Percentiles rank a stretch among this genome's conserved stretches.
phyloP scores from a whole-genome alignment of 2,329 filamentous ascomycete species.

The Scopulariopsis brevicaulis region DNA sequence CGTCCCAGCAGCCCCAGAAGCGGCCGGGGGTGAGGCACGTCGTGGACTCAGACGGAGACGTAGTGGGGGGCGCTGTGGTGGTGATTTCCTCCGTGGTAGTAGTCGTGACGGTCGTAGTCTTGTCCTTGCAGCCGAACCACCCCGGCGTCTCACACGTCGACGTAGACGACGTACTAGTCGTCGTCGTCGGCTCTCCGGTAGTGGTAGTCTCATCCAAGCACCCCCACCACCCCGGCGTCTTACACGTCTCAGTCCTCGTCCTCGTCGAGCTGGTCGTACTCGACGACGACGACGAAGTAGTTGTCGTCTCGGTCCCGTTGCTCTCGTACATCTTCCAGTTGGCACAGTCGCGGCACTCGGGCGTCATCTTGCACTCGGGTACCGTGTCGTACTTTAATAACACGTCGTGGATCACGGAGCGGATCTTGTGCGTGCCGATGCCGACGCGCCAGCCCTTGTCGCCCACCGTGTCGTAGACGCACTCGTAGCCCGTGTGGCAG shows the following conservation, averaged over 20 bases:
- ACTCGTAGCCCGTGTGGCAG: conserved; percentile 85
- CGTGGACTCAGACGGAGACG: conserved; percentile 16
- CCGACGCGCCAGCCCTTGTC: conserved; percentile 90
- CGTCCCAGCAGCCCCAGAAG: conserved; percentile 36
- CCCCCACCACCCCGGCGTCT: conserved; percentile 90
- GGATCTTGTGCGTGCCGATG: conserved; percentile 84
- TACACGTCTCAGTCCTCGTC: conserved; percentile 72
- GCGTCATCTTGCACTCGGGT: conserved; percentile 63
- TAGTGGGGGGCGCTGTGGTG: conserved; percentile 13
- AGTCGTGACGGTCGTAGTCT: conserved; percentile 22
- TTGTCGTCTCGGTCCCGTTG: conserved; percentile 71
- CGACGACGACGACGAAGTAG: conserved; percentile 43
- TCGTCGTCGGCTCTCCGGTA: conserved; percentile 21
- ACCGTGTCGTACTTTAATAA: conserved; percentile 73
- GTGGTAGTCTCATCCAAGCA: conserved; percentile 55
- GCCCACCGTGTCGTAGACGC: conserved; percentile 82
- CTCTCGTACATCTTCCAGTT: conserved; percentile 94
- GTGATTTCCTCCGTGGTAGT: conserved; percentile 15
- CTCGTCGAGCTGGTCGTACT: conserved; percentile 45
- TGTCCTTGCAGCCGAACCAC: conserved; percentile 55
- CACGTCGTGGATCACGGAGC: conserved; percentile 77
- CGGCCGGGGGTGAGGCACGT: conserved; percentile 33
- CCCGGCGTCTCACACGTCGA: conserved; percentile 50
- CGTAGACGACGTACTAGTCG: conserved; percentile 33
- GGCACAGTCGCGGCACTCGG: conserved; percentile 78